These are phyloP conservation scores for Solanum chilense DNA, from an alignment of 257 asterid species.

Conservation along the genomic window DNA sequence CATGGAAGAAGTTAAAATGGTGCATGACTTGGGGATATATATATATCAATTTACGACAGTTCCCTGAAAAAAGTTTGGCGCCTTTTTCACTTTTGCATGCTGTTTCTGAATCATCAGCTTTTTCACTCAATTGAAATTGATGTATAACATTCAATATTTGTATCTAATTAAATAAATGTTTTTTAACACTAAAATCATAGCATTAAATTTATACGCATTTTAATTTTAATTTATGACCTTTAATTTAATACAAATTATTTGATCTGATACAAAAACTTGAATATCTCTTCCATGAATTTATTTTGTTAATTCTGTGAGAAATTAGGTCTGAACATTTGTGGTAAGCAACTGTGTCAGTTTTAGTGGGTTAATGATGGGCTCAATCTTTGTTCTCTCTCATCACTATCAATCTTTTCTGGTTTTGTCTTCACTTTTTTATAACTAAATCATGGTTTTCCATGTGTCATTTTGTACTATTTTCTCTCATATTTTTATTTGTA, in stretches of 20 bases:
- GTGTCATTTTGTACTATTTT: slow-evolving; percentile 20
- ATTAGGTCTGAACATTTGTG: neutral
- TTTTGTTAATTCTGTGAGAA: neutral
- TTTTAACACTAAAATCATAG: neutral
- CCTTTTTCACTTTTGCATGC: neutral
- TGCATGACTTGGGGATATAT: neutral
- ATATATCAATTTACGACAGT: neutral
- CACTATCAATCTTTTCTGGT: neutral
- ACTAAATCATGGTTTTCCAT: slow-evolving; percentile 8
- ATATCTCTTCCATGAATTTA: neutral
- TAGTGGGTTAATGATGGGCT: neutral
- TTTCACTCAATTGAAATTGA: neutral
- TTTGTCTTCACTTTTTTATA: neutral
- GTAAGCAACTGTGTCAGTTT: neutral
- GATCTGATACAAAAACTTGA: neutral
- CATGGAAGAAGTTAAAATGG: neutral
- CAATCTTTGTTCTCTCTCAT: slow-evolving; percentile 1
- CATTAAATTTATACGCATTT: neutral
- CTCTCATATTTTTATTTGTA: neutral
- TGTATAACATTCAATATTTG: neutral
- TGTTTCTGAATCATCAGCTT: neutral
- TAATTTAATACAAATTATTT: neutral
- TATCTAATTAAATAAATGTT: neutral
- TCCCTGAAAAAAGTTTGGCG: neutral
- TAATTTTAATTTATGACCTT: neutral